phyloP scores from a whole-genome alignment of 2,329 filamentous ascomycete genomes.

The Colletotrichum horii region DNA sequence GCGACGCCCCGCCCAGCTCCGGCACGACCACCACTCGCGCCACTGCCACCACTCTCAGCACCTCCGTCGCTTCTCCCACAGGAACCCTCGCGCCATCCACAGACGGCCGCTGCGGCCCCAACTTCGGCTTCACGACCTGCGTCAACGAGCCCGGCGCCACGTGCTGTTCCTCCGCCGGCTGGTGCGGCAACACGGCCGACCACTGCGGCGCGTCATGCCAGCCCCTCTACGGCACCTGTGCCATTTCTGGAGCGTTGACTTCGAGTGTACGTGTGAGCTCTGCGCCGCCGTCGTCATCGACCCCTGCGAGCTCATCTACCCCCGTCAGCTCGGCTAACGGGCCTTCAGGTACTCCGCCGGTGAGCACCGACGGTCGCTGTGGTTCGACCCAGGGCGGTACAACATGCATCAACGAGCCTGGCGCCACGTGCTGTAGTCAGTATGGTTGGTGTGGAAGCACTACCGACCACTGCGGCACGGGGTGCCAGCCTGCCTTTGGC shows the following conservation, averaged over 20 bases:
- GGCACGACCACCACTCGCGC: background rate
- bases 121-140: constrained; percentile 27
- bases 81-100: constrained; percentile 16
- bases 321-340: background rate
- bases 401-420: constrained; percentile 27
- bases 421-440: constrained; percentile 25
- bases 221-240: constrained; percentile 29
- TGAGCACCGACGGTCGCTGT: constrained; percentile 31
- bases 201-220: constrained; percentile 46
- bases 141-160: constrained; percentile 19
- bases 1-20: background rate
- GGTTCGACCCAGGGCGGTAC: constrained; percentile 25
- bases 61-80: constrained; percentile 5
- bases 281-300: background rate
- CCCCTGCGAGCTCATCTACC: background rate
- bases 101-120: constrained; percentile 33
- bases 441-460: constrained; percentile 27
- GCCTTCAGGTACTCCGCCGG: background rate
- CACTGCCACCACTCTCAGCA: background rate
- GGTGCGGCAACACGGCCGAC: constrained; percentile 43
- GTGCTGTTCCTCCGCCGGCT: constrained; percentile 35
- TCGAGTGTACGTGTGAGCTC: background rate
- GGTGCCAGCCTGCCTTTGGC: constrained; percentile 17
- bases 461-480: constrained; percentile 23
- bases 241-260: background rate